These are phyloP conservation scores for Nasturtium officinale DNA, from an alignment of 345 rosid genomes.

Conservation along the genomic window DNA sequence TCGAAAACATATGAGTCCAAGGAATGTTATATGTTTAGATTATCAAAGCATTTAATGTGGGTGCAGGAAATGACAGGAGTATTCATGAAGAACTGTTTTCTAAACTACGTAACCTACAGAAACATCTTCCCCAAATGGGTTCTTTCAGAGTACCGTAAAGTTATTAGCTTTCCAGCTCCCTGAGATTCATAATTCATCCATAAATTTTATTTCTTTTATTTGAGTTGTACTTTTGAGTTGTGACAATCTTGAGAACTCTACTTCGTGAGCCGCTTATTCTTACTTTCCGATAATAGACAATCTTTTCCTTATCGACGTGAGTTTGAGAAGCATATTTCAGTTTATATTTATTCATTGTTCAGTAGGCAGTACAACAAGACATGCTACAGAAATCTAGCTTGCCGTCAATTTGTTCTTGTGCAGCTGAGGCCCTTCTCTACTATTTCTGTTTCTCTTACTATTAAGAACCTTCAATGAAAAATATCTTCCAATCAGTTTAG, in stretches of 20 bases:
- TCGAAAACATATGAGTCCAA: not conserved
- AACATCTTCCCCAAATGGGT: not conserved
- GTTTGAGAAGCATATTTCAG: not conserved
- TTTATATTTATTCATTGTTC: not conserved
- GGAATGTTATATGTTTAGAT: not conserved
- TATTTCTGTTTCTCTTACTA: too few relatives aligned
- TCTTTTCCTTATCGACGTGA: not conserved
- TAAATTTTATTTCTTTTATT: not conserved
- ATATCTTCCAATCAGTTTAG: not conserved
- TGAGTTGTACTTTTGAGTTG: too few relatives aligned
- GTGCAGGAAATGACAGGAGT: constrained; percentile 55
- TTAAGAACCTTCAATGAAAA: too few relatives aligned
- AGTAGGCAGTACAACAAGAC: not conserved
- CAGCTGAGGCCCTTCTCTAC: too few relatives aligned
- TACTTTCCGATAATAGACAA: not conserved
- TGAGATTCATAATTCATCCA: not conserved
- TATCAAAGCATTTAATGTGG: not conserved
- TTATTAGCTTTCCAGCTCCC: constrained; percentile 3
- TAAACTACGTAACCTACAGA: not conserved
- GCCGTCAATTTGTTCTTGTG: not conserved
- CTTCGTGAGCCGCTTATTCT: too few relatives aligned
- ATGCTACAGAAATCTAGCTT: not conserved
- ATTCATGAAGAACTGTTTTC: not conserved
- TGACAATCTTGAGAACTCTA: not conserved
- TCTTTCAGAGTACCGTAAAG: constrained; percentile 35